Conservation (phyloP, 306 rosid species). For the Castanopsis chinensis region DNA sequence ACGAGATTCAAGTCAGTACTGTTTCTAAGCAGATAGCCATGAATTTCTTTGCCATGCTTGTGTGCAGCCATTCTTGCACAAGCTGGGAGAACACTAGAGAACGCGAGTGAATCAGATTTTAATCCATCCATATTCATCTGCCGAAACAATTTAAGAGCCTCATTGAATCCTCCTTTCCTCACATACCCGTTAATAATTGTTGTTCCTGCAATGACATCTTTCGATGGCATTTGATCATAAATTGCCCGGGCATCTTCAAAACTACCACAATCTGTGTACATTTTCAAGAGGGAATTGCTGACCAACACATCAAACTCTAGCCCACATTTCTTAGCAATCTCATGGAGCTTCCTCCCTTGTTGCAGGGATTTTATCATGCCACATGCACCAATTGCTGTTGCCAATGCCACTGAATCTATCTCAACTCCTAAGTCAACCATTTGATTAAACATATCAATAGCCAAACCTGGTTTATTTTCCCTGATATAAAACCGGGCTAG, state of each 20-base stretch:
- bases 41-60: constrained; percentile 67
- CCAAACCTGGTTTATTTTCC: constrained; percentile 42
- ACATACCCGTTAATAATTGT: constrained; percentile 46
- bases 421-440: constrained; percentile 40
- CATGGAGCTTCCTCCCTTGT: constrained; percentile 46
- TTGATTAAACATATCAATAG: constrained; percentile 40
- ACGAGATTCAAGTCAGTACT: constrained; percentile 36
- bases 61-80: constrained; percentile 60
- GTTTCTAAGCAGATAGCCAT: constrained; percentile 59
- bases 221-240: constrained; percentile 51
- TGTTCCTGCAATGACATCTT: constrained; percentile 66
- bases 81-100: constrained; percentile 65
- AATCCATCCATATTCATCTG: constrained; percentile 49
- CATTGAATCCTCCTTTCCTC: constrained; percentile 60
- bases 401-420: constrained; percentile 53
- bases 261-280: constrained; percentile 60
- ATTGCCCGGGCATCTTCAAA: constrained; percentile 38
- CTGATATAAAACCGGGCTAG: constrained; percentile 47
- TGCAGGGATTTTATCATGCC: constrained; percentile 39
- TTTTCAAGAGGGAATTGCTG: constrained; percentile 60
- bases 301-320: constrained; percentile 58
- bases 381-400: constrained; percentile 50
- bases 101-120: constrained; percentile 43
- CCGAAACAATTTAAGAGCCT: constrained; percentile 54
- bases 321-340: constrained; percentile 39